Evolutionary conservation across 345 rosid species (phyloP).

Genomic region (Passiflora organensis): DNA sequence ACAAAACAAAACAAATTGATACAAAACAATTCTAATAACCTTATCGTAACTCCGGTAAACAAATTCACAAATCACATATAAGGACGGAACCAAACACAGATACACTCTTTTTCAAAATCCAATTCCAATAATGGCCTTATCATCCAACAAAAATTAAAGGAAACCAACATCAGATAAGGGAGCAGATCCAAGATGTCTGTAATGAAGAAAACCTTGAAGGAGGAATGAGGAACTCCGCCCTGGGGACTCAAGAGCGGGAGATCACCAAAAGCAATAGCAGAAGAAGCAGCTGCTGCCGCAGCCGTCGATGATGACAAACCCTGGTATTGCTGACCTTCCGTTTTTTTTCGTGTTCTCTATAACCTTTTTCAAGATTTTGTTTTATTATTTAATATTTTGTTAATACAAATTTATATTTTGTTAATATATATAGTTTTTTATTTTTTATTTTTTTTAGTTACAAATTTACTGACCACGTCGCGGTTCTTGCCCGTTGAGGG

Average conservation of each 20-base stretch:
- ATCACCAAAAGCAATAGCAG: conserved; percentile 60
- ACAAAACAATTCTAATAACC: not conserved
- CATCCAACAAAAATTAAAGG: not conserved
- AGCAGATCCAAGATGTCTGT: conserved; percentile 39
- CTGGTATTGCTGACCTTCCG: too few relatives aligned
- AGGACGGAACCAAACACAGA: conserved; percentile 1
- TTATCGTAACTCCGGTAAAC: too few relatives aligned
- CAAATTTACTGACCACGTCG: too few relatives aligned
- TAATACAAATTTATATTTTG: too few relatives aligned
- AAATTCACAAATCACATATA: not conserved
- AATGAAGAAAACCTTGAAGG: conserved; percentile 32
- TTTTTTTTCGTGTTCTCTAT: too few relatives aligned
- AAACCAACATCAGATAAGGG: not conserved
- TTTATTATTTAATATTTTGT: too few relatives aligned
- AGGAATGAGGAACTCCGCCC: conserved; percentile 43
- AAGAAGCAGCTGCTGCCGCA: conserved; percentile 6
- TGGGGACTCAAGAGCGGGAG: conserved; percentile 67
- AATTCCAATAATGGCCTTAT: not conserved
- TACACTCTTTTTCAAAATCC: conserved; percentile 5
- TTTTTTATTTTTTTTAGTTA: too few relatives aligned
- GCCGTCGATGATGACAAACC: conserved; percentile 11
- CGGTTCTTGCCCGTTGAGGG: too few relatives aligned
- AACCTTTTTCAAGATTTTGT: too few relatives aligned
- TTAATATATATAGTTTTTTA: too few relatives aligned
- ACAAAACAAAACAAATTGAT: too few relatives aligned